Evolutionary conservation across 805 yeast genomes (phyloP).

Genomic region (Yamadazyma phyllophila): DNA sequence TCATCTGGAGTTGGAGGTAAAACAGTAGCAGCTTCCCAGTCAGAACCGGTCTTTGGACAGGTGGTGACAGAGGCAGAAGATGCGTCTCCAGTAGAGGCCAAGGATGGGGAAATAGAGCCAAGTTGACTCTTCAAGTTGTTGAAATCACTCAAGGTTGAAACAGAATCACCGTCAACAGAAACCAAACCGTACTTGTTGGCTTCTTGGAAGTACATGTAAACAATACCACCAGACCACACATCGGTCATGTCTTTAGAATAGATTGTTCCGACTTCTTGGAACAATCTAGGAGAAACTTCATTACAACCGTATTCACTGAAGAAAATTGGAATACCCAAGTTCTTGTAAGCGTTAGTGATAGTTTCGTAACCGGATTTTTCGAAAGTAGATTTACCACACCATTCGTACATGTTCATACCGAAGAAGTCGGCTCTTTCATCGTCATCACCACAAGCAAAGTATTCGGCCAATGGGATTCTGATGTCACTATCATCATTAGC

Average conservation of each 20-base stretch:
- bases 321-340: constrained; percentile 69
- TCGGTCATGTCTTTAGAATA: constrained; percentile 70
- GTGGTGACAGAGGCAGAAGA: constrained; percentile 28
- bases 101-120: constrained; percentile 39
- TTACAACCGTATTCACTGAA: constrained; percentile 87
- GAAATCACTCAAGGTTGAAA: constrained; percentile 62
- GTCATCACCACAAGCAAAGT: constrained; percentile 70
- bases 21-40: constrained; percentile 38
- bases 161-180: constrained; percentile 44
- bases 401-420: constrained; percentile 87
- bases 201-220: constrained; percentile 81
- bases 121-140: constrained; percentile 61
- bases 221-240: constrained; percentile 90
- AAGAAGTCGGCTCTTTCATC: constrained; percentile 73
- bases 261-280: constrained; percentile 67
- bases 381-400: constrained; percentile 73
- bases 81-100: constrained; percentile 19
- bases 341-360: constrained; percentile 61
- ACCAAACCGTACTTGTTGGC: constrained; percentile 75
- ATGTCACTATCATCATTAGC: constrained; percentile 72
- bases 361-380: constrained; percentile 60
- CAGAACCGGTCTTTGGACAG: constrained; percentile 33
- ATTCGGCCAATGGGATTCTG: constrained; percentile 67
- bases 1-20: constrained; percentile 47
- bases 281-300: constrained; percentile 63